These are phyloP conservation scores for Colletotrichum navitas DNA, from an alignment of 2,329 filamentous ascomycete genomes.

Conservation along the genomic window DNA sequence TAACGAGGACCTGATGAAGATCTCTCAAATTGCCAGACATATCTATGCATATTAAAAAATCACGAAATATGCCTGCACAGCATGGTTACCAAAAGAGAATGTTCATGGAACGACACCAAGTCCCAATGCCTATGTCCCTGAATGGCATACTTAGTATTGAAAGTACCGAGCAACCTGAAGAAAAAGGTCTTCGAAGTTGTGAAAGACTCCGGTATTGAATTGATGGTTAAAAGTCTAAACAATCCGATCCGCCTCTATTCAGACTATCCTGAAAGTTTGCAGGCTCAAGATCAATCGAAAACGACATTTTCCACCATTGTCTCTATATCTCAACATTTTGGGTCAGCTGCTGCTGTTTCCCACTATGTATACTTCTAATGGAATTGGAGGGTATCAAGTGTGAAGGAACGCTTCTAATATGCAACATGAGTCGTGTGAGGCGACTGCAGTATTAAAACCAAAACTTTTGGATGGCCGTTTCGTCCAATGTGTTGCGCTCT, in stretches of 20 bases:
- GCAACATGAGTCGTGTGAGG: background rate
- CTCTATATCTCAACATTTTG: background rate
- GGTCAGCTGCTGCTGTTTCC: background rate
- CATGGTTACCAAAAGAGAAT: too few relatives aligned
- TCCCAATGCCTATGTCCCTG: background rate
- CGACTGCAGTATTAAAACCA: background rate
- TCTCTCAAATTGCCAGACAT: background rate
- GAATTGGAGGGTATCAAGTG: slow-evolving; percentile 11
- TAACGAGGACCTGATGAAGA: background rate
- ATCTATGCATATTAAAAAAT: background rate
- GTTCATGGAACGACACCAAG: background rate
- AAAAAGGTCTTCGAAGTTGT: background rate
- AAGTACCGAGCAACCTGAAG: background rate
- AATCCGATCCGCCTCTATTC: background rate
- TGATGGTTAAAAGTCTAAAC: background rate
- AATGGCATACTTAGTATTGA: background rate
- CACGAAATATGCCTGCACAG: background rate
- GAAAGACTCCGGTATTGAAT: background rate
- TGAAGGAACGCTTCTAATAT: background rate
- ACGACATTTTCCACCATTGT: background rate
- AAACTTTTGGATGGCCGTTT: too few relatives aligned
- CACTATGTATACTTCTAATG: background rate
- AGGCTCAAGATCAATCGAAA: background rate
- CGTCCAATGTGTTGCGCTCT: too few relatives aligned
- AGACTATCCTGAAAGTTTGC: background rate